Evolutionary conservation across 306 rosid species (phyloP).

Genomic region (Clitoria ternatea): DNA sequence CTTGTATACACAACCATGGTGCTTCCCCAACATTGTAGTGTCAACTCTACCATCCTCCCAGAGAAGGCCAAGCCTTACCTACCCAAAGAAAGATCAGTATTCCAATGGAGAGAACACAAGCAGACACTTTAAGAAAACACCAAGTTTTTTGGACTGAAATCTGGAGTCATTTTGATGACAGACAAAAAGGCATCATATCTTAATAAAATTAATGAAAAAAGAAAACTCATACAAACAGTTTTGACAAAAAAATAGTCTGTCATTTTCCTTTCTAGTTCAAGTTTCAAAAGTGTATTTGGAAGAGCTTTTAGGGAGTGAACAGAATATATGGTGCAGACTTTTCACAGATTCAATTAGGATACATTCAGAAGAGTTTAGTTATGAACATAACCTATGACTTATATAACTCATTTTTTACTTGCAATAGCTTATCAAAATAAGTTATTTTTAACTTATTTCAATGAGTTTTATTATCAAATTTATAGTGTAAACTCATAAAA

Average conservation of each 20-base stretch:
- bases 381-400: too few relatives aligned
- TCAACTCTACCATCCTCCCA: conserved; percentile 42
- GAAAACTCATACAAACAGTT: neutral
- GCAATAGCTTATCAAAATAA: too few relatives aligned
- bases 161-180: neutral
- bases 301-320: too few relatives aligned
- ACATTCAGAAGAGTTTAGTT: too few relatives aligned
- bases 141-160: neutral
- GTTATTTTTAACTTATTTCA: too few relatives aligned
- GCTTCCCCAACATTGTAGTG: conserved; percentile 49
- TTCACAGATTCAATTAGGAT: too few relatives aligned
- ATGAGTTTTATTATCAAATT: too few relatives aligned
- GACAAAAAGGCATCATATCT: conserved; percentile 1
- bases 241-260: neutral
- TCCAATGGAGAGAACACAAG: conserved; percentile 9
- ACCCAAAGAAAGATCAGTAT: conserved; percentile 3
- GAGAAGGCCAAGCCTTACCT: conserved; percentile 58
- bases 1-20: conserved; percentile 47
- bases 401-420: too few relatives aligned
- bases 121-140: neutral
- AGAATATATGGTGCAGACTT: too few relatives aligned
- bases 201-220: conserved; percentile 10
- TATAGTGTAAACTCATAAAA: too few relatives aligned
- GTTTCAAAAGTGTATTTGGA: too few relatives aligned
- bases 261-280: conserved; percentile 5